Evolutionary conservation across 83 land plant species (phyloP).

Genomic region (Thuja plicata): DNA sequence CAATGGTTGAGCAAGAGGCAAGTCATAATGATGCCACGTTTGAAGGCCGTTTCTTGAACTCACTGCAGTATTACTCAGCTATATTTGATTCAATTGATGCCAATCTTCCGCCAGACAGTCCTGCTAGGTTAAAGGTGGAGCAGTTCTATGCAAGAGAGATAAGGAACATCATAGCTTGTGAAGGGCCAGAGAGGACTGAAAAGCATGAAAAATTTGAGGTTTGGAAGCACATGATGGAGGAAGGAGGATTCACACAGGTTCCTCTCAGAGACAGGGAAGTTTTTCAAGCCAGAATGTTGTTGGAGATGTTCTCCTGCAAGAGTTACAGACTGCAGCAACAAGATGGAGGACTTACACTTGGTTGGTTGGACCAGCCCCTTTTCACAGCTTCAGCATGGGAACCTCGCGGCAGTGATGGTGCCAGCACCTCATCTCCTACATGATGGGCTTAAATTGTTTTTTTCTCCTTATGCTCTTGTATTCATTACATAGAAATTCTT

Average conservation of each 20-base stretch:
- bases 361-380: conserved; percentile 66
- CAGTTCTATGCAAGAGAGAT: conserved; percentile 69
- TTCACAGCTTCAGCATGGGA: conserved; percentile 77
- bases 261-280: conserved; percentile 40
- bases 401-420: conserved; percentile 28
- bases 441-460: not conserved
- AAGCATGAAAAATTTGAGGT: conserved; percentile 56
- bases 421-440: conserved; percentile 38
- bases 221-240: conserved; percentile 57
- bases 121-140: conserved; percentile 64
- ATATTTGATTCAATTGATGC: conserved; percentile 75
- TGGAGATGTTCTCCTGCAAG: conserved; percentile 60
- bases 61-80: conserved; percentile 81
- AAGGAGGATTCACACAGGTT: conserved; percentile 48
- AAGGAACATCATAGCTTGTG: conserved; percentile 66
- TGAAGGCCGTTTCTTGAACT: conserved; percentile 53
- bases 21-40: conserved; percentile 48
- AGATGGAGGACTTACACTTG: conserved; percentile 42
- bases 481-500: conserved; percentile 7
- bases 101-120: conserved; percentile 53
- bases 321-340: conserved; percentile 32
- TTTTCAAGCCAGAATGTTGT: conserved; percentile 55
- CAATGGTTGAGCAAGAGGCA: conserved; percentile 85
- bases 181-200: conserved; percentile 59
- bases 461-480: not conserved